Evolutionary conservation across 495 filamentous ascomycete genomes (phyloP).

Genomic region (Neurospora sp.): DNA sequence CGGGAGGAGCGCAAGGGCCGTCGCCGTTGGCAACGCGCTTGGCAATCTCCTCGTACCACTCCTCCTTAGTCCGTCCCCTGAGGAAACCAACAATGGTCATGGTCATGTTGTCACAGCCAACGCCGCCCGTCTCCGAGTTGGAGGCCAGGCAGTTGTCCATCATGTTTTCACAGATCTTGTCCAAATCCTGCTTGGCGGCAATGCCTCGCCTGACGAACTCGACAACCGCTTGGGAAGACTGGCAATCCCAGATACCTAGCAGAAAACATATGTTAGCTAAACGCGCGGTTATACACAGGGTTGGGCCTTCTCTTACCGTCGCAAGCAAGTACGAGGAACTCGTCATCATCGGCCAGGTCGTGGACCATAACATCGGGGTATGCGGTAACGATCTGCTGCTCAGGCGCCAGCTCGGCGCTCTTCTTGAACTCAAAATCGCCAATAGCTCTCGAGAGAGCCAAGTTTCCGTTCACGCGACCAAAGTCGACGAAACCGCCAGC

Average conservation of each 20-base stretch:
- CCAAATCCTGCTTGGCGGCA: conserved; percentile 85
- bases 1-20: conserved; percentile 95
- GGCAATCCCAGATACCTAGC: conserved; percentile 97
- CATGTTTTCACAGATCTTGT: conserved; percentile 97
- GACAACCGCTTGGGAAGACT: conserved; percentile 92
- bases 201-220: conserved; percentile 96
- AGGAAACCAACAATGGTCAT: conserved; percentile 88
- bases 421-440: conserved; percentile 99
- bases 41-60: conserved; percentile 95
- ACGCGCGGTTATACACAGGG: not conserved
- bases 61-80: conserved; percentile 82
- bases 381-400: conserved; percentile 95
- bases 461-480: conserved; percentile 94
- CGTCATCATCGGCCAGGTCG: conserved; percentile 84
- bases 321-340: conserved; percentile 94
- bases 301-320: conserved; percentile 57
- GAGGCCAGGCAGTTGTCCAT: conserved; percentile 99
- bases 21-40: conserved; percentile 93
- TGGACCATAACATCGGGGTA: conserved; percentile 89
- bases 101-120: conserved; percentile 99
- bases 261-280: not conserved
- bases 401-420: conserved; percentile 88
- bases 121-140: conserved; percentile 94
- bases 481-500: conserved; percentile 98
- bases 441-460: conserved; percentile 94